Conservation (phyloP, 176 grass and related monocot genomes). For the Hordeum marinum region DNA sequence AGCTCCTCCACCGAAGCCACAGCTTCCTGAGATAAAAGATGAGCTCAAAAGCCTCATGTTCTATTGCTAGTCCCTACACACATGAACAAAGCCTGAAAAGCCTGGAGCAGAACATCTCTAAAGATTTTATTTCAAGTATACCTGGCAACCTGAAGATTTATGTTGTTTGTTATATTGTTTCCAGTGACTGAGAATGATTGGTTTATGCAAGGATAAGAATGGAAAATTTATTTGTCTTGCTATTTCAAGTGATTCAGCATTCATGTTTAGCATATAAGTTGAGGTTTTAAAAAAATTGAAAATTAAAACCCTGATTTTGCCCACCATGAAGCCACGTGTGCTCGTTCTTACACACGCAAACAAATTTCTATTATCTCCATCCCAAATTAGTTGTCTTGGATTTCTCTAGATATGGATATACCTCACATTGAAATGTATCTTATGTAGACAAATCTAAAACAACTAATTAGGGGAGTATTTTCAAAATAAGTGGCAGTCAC, state of each 20-base stretch:
- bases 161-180: not conserved
- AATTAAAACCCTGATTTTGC: no score
- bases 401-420: no score
- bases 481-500: no score
- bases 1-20: not conserved
- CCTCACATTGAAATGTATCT: no score
- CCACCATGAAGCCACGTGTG: no score
- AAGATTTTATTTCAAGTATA: not conserved
- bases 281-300: not conserved
- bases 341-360: no score
- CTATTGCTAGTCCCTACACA: conserved; percentile 41
- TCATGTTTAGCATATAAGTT: not conserved
- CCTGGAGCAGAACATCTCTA: not conserved
- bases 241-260: not conserved
- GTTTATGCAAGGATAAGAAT: not conserved
- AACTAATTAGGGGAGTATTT: no score
- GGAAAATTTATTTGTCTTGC: not conserved
- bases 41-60: conserved; percentile 70
- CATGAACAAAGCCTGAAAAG: not conserved
- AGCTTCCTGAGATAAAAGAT: conserved; percentile 46
- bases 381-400: no score
- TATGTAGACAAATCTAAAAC: no score
- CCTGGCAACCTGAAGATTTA: not conserved
- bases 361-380: no score
- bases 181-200: not conserved